These are phyloP conservation scores for Amaranthus tricolor DNA, from an alignment of 179 eudicot species.

Conservation along the genomic window DNA sequence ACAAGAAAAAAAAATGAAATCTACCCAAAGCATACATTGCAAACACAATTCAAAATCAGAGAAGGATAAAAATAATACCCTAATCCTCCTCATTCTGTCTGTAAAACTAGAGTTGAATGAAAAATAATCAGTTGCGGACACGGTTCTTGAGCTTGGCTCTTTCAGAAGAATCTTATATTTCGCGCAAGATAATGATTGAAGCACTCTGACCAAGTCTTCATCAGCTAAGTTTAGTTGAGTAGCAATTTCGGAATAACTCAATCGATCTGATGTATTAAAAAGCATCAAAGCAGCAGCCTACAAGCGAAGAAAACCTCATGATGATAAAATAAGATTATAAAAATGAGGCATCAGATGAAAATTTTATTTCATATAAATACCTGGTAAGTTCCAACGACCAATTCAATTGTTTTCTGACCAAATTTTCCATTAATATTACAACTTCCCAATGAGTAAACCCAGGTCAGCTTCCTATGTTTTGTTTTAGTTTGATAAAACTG, in stretches of 20 bases:
- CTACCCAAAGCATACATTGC: neutral
- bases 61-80: constrained; percentile 30
- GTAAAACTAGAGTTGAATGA: constrained; percentile 54
- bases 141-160: constrained; percentile 41
- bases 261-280: constrained; percentile 51
- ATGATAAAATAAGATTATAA: neutral
- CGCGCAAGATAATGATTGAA: constrained; percentile 60
- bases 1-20: neutral
- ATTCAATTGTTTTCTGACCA: constrained; percentile 55
- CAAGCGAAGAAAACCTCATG: constrained; percentile 7
- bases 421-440: constrained; percentile 66
- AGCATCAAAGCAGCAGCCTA: constrained; percentile 70
- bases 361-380: constrained; percentile 24
- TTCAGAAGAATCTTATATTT: constrained; percentile 54
- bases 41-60: neutral
- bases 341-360: neutral
- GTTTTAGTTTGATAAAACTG: constrained; percentile 64
- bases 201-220: constrained; percentile 56
- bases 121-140: constrained; percentile 45
- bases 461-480: constrained; percentile 66
- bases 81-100: constrained; percentile 61
- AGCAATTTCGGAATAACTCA: constrained; percentile 54
- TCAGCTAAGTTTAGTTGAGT: constrained; percentile 54
- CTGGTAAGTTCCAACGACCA: constrained; percentile 66
- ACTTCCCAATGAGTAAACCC: constrained; percentile 70